These are phyloP conservation scores for Catunica adiposa DNA, from an alignment of 2,329 filamentous ascomycete genomes.

Conservation along the genomic window DNA sequence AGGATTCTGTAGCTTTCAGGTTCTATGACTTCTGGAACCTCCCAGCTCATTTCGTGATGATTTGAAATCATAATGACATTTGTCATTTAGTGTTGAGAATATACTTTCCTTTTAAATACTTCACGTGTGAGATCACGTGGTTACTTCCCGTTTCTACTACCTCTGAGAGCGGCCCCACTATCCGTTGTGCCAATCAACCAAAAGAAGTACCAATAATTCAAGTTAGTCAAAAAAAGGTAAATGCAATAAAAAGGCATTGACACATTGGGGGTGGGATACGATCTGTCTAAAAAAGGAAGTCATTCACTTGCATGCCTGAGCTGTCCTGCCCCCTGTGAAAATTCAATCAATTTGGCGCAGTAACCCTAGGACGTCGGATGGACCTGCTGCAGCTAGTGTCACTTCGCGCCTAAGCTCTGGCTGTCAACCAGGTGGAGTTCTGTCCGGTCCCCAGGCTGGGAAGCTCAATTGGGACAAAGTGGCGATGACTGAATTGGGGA, in stretches of 20 bases:
- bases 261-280: background rate
- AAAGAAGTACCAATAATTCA: background rate
- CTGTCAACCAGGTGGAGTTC: no score
- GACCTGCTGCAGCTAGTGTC: background rate
- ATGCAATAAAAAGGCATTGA: background rate
- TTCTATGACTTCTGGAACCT: no score
- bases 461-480: background rate
- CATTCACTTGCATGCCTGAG: background rate
- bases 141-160: background rate
- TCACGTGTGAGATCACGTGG: conserved; percentile 1
- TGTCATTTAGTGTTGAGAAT: no score
- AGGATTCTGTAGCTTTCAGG: background rate
- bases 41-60: no score
- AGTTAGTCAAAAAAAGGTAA: background rate
- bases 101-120: background rate
- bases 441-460: background rate
- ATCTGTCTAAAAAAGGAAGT: background rate
- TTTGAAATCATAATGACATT: no score
- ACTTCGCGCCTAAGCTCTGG: background rate
- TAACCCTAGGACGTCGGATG: conserved; percentile 1
- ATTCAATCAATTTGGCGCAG: background rate
- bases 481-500: background rate
- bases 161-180: conserved; percentile 9
- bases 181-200: background rate
- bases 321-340: background rate